Percentiles rank a stretch among this genome's conserved stretches.
Conservation (phyloP, 257 asterid species). For the Lavandula angustifolia region DNA sequence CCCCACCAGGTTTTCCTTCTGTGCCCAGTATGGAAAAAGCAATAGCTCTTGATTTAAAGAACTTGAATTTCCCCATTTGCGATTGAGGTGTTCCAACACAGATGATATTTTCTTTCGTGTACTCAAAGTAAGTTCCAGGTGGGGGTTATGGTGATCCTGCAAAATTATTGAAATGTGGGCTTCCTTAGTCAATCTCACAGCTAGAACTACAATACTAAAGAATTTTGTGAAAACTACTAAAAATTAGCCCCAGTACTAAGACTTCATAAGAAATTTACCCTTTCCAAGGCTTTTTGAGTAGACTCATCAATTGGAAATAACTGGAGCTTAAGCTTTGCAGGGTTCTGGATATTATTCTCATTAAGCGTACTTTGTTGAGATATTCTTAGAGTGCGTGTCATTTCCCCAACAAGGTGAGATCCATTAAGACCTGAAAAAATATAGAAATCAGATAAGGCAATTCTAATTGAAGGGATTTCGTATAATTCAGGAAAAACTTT, state of each 20-base stretch:
- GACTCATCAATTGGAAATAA: slow-evolving; percentile 86
- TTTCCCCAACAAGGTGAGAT: slow-evolving; percentile 56
- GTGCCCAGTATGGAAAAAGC: slow-evolving; percentile 82
- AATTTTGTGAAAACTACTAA: slow-evolving; percentile 3
- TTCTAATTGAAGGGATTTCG: slow-evolving; percentile 23
- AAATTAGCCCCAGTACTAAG: background rate
- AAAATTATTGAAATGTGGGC: slow-evolving; percentile 10
- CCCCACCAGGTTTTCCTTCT: slow-evolving; percentile 57
- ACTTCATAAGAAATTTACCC: slow-evolving; percentile 46
- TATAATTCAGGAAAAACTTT: slow-evolving; percentile 8
- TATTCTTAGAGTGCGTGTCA: slow-evolving; percentile 38
- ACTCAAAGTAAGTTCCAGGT: slow-evolving; percentile 88
- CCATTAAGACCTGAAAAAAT: slow-evolving; percentile 52
- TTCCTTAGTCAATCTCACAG: slow-evolving; percentile 15
- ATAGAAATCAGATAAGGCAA: slow-evolving; percentile 27
- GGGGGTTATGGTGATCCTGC: slow-evolving; percentile 88
- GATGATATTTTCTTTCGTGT: slow-evolving; percentile 89
- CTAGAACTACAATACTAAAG: background rate
- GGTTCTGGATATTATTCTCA: slow-evolving; percentile 51
- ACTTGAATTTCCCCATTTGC: slow-evolving; percentile 85
- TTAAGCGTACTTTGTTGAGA: slow-evolving; percentile 38
- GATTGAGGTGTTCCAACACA: slow-evolving; percentile 82
- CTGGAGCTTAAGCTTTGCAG: slow-evolving; percentile 85
- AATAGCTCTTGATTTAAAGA: slow-evolving; percentile 57
- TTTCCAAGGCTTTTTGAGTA: slow-evolving; percentile 86